Conservation (phyloP, 805 yeast genomes). For the Yamadazyma sp. region DNA sequence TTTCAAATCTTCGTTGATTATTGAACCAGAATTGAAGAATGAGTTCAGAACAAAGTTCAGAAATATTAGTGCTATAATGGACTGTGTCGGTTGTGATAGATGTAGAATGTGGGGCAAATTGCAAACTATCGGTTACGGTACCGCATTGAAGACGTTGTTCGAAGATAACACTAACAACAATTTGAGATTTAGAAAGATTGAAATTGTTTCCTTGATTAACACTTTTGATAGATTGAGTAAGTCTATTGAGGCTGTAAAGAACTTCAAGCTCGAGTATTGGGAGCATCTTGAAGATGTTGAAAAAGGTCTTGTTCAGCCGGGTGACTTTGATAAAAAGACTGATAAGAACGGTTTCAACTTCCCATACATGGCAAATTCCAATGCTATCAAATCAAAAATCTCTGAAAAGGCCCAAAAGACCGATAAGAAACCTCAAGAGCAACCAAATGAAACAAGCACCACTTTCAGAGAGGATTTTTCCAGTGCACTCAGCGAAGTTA, state of each 20-base stretch:
- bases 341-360: conserved; percentile 34
- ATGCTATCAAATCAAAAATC: conserved; percentile 13
- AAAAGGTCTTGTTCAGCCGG: conserved; percentile 38
- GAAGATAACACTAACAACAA: conserved; percentile 61
- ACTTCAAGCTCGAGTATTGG: conserved; percentile 60
- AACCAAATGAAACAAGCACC: conserved; percentile 19
- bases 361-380: conserved; percentile 28
- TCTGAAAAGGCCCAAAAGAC: conserved; percentile 8
- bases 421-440: not conserved
- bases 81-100: conserved; percentile 97
- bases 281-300: conserved; percentile 41
- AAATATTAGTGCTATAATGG: conserved; percentile 92
- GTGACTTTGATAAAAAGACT: conserved; percentile 37
- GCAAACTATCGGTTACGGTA: conserved; percentile 96
- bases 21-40: conserved; percentile 61
- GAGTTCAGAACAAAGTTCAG: conserved; percentile 85
- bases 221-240: conserved; percentile 91
- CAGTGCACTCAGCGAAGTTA: conserved; percentile 51
- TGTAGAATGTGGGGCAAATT: conserved; percentile 98
- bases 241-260: conserved; percentile 70
- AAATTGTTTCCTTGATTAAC: conserved; percentile 85
- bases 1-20: conserved; percentile 46
- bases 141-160: conserved; percentile 86
- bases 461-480: conserved; percentile 37
- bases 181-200: conserved; percentile 68